Base-by-base conservation (phyloP, 1,139 yeast species). In the Magnusiomyces ingens region DNA sequence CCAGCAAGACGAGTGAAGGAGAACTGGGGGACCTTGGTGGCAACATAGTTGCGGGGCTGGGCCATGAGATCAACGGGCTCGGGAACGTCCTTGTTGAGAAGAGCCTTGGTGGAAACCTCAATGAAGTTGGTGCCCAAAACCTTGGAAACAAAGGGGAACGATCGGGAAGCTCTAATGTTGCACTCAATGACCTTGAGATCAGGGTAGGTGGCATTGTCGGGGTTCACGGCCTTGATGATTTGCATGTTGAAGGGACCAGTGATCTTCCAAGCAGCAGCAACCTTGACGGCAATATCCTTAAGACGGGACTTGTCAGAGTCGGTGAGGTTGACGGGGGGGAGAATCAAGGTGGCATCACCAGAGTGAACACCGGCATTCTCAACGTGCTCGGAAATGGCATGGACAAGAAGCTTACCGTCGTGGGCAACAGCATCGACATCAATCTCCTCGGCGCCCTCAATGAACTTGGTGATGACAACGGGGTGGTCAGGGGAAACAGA, bases 311-410 rank as follows among this genome's bases (percentile, higher is more conserved):
- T 94, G 46, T 95, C 89, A 73, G 86, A 90, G 58, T 90, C 87
- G 58, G 83, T 90, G 63, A 91, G 86, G 58, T 76, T 74, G 69
- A 85, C 95, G 48, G 98, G 97, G 57, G 99, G 99, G 58, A 93
- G 95, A 71, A 93, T 85, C 68, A 93, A 77, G 50, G 99, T 93
- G 58, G 99, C 99, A 73, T 93, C 99, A 78, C 99, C 99, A 57
- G 99, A 93, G 74, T 93, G 99, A 54, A 93, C 97, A 81, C 99
- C 99, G 32, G 99, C 99, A 68, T 93, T 93, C 74, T 93, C 99
- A 66, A 93, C 98, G 71, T 93, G 99, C 74, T 94, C 99, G 55
- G 97, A 90, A 57, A 93, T 96, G 70, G 90, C 98, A 70, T 93
- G 99, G 93, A 93, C 89, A 62, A 93, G 81, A 76, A 93, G 78